Conservation (phyloP, 73 alveolate species). For the Paraurostyla sp. region DNA sequence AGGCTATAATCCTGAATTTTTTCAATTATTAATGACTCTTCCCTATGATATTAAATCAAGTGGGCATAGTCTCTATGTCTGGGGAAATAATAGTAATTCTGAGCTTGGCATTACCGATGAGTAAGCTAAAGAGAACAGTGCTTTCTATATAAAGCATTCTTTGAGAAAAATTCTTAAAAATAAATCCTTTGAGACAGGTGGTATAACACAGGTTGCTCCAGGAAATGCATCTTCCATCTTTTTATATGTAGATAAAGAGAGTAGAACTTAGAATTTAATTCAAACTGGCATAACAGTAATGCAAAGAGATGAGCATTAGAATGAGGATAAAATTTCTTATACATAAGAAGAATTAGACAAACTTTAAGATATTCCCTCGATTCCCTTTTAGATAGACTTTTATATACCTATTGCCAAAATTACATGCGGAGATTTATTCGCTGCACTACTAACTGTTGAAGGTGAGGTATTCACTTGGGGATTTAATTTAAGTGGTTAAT, state of each 20-base stretch:
- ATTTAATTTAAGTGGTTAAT: constrained; percentile 5
- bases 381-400: constrained; percentile 32
- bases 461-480: constrained; percentile 61
- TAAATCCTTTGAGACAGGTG: not conserved
- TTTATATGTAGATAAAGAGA: not conserved
- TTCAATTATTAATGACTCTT: not conserved
- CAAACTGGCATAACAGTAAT: not conserved
- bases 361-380: not conserved
- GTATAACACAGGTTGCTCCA: not conserved
- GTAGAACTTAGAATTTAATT: not conserved
- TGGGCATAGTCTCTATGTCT: constrained; percentile 16
- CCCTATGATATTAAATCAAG: not conserved
- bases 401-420: constrained; percentile 42
- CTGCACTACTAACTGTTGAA: constrained; percentile 36
- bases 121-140: not conserved
- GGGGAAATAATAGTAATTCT: constrained; percentile 41
- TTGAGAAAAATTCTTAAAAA: constrained; percentile 16
- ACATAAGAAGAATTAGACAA: constrained; percentile 2
- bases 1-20: not conserved
- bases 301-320: not conserved
- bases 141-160: constrained; percentile 5
- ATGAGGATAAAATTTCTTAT: not conserved
- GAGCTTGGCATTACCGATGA: constrained; percentile 49
- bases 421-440: constrained; percentile 32
- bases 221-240: constrained; percentile 13